Evolutionary conservation across 2,329 filamentous ascomycete genomes (phyloP).

Genomic region (Fusarium sp.): DNA sequence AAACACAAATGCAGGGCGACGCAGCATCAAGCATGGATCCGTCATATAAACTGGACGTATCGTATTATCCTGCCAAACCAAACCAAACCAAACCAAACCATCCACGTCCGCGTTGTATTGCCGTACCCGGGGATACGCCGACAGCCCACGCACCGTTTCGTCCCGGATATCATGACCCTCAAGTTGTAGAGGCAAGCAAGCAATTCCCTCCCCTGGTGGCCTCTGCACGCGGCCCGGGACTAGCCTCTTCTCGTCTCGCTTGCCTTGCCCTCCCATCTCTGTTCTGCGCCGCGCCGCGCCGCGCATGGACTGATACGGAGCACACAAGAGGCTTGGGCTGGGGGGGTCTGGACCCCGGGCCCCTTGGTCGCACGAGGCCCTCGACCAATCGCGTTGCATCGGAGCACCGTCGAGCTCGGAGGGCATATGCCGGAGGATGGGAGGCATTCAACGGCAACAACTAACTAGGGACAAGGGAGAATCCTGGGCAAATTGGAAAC

Average conservation of each 20-base stretch:
- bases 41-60: background rate
- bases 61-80: too few species aligned
- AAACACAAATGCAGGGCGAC: conserved; percentile 7
- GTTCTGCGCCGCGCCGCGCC: background rate
- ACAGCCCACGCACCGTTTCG: too few species aligned
- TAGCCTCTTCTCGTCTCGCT: background rate
- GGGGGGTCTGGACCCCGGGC: conserved; percentile 11
- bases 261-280: background rate
- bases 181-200: too few species aligned
- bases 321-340: conserved; percentile 13
- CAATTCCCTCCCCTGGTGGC: too few species aligned
- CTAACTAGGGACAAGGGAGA: background rate
- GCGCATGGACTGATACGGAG: conserved; percentile 13
- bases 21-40: conserved; percentile 3
- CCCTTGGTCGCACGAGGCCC: background rate
- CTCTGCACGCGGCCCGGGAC: conserved; percentile 15
- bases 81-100: too few species aligned
- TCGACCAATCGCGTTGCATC: background rate
- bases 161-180: too few species aligned
- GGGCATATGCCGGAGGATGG: conserved; percentile 4
- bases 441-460: background rate
- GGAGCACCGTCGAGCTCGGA: conserved; percentile 6
- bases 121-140: too few species aligned
- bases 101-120: too few species aligned
- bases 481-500: conserved; percentile 8